A percentile compares a stretch with the other conserved stretches of the same genome.
Evolutionary conservation across 1,284 basidiomycete species (phyloP).

Genomic region (Puccinia coronata): DNA sequence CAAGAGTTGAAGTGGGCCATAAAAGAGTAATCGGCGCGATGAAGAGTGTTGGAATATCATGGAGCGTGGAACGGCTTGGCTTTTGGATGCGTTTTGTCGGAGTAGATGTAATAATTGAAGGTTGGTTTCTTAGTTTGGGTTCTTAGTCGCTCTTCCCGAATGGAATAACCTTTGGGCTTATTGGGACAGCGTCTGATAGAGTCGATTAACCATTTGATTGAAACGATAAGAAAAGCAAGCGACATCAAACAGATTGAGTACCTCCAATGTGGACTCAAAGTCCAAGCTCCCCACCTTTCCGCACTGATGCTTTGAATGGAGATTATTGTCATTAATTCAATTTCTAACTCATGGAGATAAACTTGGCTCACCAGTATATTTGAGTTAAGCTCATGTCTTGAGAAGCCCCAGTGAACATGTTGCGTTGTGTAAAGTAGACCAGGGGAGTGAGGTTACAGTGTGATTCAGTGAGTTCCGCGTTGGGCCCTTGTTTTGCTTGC

Average conservation of each 20-base stretch:
- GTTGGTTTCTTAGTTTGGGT: neutral
- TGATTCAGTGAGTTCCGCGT: neutral
- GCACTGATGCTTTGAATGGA: slow-evolving; percentile 9
- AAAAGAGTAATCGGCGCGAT: no score
- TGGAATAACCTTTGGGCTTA: slow-evolving; percentile 13
- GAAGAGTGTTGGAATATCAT: neutral
- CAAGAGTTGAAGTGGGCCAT: no score
- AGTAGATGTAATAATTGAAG: neutral
- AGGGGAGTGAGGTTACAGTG: neutral
- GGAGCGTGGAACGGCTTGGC: neutral
- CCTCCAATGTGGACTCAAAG: slow-evolving; percentile 7
- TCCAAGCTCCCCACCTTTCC: slow-evolving; percentile 2
- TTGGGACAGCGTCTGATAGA: slow-evolving; percentile 1
- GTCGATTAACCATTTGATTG: slow-evolving; percentile 19
- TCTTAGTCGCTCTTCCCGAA: slow-evolving; percentile 8
- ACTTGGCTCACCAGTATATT: slow-evolving; percentile 4
- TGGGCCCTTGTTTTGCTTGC: neutral
- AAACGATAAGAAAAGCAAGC: slow-evolving; percentile 1
- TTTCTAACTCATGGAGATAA: neutral
- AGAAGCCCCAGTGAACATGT: neutral
- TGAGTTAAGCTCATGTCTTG: slow-evolving; percentile 2
- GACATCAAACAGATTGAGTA: slow-evolving; percentile 11
- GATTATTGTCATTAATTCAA: neutral
- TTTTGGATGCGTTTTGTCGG: neutral
- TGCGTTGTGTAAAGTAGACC: neutral